Evolutionary conservation across 1,139 yeast species (phyloP), one percentile per base, ranked within the genome.

Genomic region (Geotrichum cucujoidarum): DNA sequence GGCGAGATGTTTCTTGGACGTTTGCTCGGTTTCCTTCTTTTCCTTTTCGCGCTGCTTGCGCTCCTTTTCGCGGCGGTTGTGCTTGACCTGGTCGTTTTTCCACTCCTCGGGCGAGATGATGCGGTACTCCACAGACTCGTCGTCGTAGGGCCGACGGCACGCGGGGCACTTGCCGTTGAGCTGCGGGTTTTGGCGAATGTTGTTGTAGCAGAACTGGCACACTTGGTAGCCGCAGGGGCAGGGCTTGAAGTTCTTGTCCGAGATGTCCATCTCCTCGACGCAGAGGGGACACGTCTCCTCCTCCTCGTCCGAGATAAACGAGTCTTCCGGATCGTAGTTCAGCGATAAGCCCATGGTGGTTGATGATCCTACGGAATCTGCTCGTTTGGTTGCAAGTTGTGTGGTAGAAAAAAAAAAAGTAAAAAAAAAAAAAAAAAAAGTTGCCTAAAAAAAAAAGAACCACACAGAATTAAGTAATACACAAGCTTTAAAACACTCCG

Each of bases 201-300:
- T 92, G 70, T 94, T 92, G 74, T 90, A 94, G 66, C 98, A 94
- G 64, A 94, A 94, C 73, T 92, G 97, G 68, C 99, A 94, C 52
- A 92, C 87, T 64, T 94, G 98, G 64, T 94, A 94, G 11, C 98
- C 98, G 72, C 99, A 94, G 1, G 97, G 98, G 73, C 99, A 94
- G 5, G 99, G 99, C 66, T 85, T 88, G 76, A 94, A 94, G 69
- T 90, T 88, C 65, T 86, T 87, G 68, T 94, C 98, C 17, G 95
- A 82, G 29, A 87, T 81, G 67, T 87, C 95, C 85, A 88, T 80
- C 63, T 88, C 95, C 64, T 88, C 95, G 61, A 85, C 88, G 71
- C 95, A 87, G 56, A 88, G 75, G 54, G 95, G 95, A 69, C 85
- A 84, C 58, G 75, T 74, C 58, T 85, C 95, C 59, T 83, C 94